These are phyloP conservation scores for Candida maesae DNA, from an alignment of 805 yeast species.

Conservation along the genomic window DNA sequence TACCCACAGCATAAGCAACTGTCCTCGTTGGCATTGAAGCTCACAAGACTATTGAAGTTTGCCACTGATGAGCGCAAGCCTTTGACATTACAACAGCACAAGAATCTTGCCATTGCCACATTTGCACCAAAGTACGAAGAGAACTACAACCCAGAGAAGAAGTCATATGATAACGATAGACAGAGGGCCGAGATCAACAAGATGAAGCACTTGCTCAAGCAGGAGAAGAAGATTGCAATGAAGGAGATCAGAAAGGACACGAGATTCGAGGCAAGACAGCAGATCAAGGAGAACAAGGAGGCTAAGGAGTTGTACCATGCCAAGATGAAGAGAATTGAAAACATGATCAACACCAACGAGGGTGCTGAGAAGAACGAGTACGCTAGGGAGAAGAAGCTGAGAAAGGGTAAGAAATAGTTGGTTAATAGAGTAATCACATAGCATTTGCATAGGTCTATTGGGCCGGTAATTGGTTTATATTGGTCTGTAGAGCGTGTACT, in stretches of 20 bases:
- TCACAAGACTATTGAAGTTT: constrained; percentile 47
- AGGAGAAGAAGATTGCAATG: constrained; percentile 83
- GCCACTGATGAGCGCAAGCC: constrained; percentile 56
- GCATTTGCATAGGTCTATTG: too few relatives aligned
- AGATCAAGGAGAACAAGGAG: constrained; percentile 70
- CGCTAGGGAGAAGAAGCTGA: constrained; percentile 74
- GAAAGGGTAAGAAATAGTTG: constrained; percentile 42
- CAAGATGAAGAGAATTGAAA: constrained; percentile 83
- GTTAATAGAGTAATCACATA: background rate
- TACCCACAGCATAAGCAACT: constrained; percentile 34
- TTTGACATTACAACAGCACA: constrained; percentile 76
- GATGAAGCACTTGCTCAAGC: constrained; percentile 80
- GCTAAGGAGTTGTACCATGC: constrained; percentile 78
- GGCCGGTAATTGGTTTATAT: too few relatives aligned
- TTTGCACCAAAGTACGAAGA: constrained; percentile 92
- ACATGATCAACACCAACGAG: constrained; percentile 86
- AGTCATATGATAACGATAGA: constrained; percentile 80
- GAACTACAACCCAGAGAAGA: constrained; percentile 92
- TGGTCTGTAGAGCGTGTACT: too few relatives aligned
- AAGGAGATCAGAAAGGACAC: constrained; percentile 90
- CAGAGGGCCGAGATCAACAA: constrained; percentile 80
- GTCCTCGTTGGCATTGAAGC: constrained; percentile 36
- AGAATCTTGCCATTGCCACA: constrained; percentile 78
- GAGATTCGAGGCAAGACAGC: constrained; percentile 82
- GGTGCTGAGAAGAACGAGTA: constrained; percentile 93